These are phyloP conservation scores for Elaphomyces granulatus DNA, from an alignment of 495 filamentous ascomycete genomes.

Conservation along the genomic window DNA sequence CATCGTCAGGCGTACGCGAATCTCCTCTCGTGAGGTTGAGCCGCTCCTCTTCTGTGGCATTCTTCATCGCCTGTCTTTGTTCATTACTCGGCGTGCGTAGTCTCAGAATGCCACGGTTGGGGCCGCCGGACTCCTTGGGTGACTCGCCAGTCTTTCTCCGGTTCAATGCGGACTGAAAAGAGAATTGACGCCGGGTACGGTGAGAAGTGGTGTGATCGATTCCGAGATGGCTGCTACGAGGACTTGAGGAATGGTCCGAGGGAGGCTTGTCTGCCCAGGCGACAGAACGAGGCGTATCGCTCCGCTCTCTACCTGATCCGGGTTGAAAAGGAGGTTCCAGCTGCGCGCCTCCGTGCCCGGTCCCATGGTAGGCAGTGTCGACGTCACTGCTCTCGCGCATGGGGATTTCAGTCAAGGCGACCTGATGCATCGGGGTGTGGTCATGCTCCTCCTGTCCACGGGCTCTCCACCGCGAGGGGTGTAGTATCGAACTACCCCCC, in stretches of 20 bases:
- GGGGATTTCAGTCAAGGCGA: slow-evolving; percentile 44
- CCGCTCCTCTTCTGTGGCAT: slow-evolving; percentile 74
- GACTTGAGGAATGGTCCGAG: slow-evolving; percentile 5
- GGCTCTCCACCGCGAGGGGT: slow-evolving; percentile 20
- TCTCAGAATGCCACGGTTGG: slow-evolving; percentile 27
- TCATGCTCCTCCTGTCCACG: slow-evolving; percentile 19
- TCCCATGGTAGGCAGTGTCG: slow-evolving; percentile 27
- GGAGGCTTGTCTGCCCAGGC: slow-evolving; percentile 24
- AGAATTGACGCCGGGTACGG: slow-evolving; percentile 65
- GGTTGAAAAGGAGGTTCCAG: slow-evolving; percentile 10
- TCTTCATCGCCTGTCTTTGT: slow-evolving; percentile 18
- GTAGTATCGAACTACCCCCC: slow-evolving; percentile 20
- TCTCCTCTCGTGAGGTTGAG: slow-evolving; percentile 79
- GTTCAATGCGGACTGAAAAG: slow-evolving; percentile 71
- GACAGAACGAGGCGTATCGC: slow-evolving; percentile 25
- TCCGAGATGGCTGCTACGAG: slow-evolving; percentile 6
- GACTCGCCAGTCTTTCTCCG: slow-evolving; percentile 24
- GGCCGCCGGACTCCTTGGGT: slow-evolving; percentile 19
- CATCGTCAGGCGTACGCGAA: slow-evolving; percentile 13
- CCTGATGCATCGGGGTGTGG: slow-evolving; percentile 34
- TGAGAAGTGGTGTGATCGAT: slow-evolving; percentile 13
- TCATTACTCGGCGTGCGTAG: slow-evolving; percentile 8
- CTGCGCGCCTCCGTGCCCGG: slow-evolving; percentile 3
- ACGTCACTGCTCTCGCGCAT: slow-evolving; percentile 40
- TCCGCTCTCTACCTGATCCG: slow-evolving; percentile 9